Base-by-base conservation (phyloP, 345 rosid genomes). In the Gossypium herbaceum region DNA sequence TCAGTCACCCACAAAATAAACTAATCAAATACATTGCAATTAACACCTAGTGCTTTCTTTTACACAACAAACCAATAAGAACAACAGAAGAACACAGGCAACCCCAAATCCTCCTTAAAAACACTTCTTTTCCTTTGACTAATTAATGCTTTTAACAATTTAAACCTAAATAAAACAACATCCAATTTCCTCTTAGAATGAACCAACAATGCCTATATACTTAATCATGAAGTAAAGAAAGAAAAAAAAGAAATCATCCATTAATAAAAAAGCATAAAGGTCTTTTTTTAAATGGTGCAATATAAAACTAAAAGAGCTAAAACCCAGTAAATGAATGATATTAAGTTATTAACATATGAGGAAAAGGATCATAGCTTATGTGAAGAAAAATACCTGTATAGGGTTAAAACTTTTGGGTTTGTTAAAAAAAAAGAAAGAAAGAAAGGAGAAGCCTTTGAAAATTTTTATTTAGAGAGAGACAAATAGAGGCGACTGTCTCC, bases 401-500 rank as follows among this genome's bases (percentile, higher is more conserved):
- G 39, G 55, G 75, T 20, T 54, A 3, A 41, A 57, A 56, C 12
- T 17, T 51, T 3, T 15, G 58, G 63, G 63, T 55, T 7, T 29
- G 43, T 43, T 41, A 13, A 12, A 34, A 12, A 29, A 29, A 34
- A 34, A 34, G 1, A 72, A 52, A 57, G 75, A 22, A 19, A 19
- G 13, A 22, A 56, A 39, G 15, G 16, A 7, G 25, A 55, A 55
- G 20, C 20, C 24, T 55, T 55, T 17, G 7, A 11, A 59, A 24
- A 58, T 24, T 10, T 5, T 22, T 24, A 58, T 58, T 58, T 25
- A 47, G 15, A 25, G 17, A 12, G 41, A 24, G 41, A 12, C 9
- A 50, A 41, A 27, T 0, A 8, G 56, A 59, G 57, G 76, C 67
- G 68, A 57, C 68, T 58, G 41, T 72, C 75, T 58, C 24, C 52